Evolutionary conservation across 768 basidiomycete species (phyloP).

Genomic region (Lactarius hengduanensis): DNA sequence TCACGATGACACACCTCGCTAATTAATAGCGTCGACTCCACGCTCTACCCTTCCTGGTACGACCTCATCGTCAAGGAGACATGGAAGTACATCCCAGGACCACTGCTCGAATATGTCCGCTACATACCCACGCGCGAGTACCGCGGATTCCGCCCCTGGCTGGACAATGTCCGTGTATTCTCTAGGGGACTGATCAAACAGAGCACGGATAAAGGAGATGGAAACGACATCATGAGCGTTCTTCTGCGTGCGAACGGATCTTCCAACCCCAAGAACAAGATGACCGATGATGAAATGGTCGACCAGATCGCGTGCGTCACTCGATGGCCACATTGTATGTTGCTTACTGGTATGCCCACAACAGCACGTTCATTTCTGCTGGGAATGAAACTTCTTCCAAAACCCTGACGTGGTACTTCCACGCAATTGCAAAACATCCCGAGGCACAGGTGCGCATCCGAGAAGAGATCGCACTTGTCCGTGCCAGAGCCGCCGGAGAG

Average conservation of each 20-base stretch:
- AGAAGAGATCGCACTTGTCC: conserved; percentile 14
- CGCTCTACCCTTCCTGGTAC: conserved; percentile 6
- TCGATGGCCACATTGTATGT: not conserved
- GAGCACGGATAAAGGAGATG: not conserved
- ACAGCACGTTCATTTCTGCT: conserved; percentile 2
- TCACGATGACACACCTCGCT: not conserved
- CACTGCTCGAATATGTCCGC: not conserved
- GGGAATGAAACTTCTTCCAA: conserved; percentile 1
- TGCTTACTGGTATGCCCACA: not conserved
- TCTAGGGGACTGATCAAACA: not conserved
- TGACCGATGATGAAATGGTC: not conserved
- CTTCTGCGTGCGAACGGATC: conserved; percentile 8
- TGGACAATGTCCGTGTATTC: not conserved
- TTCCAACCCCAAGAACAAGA: not conserved
- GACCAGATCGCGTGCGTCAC: not conserved
- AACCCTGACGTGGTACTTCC: conserved; percentile 1
- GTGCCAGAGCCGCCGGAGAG: not conserved
- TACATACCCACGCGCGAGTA: conserved; percentile 6
- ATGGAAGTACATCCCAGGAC: not conserved
- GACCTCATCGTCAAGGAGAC: conserved; percentile 2
- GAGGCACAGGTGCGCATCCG: conserved; percentile 19
- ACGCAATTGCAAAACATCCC: conserved; percentile 1
- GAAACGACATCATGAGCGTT: conserved; percentile 4
- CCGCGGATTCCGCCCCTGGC: not conserved
- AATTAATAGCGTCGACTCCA: conserved; percentile 2